phyloP scores from a whole-genome alignment of 371 early-diverging fungal species.

The Circinella minor region DNA sequence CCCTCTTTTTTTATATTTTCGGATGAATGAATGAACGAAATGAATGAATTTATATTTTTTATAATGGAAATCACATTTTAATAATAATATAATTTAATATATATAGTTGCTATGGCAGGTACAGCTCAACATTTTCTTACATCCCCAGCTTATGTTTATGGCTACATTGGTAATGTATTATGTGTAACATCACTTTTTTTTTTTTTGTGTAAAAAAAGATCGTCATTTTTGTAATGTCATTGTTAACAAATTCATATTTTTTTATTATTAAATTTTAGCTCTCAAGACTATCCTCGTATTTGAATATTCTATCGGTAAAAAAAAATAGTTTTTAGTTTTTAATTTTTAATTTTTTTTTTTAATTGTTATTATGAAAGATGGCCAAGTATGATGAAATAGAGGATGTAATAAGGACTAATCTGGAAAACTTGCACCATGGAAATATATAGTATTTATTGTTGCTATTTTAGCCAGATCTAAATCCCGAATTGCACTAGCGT shows the following conservation, averaged over 20 bases:
- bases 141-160: conserved; percentile 51
- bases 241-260: neutral
- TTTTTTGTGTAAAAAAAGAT: neutral
- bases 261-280: conserved; percentile 15
- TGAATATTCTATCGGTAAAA: conserved; percentile 62
- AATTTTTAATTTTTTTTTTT: too few species aligned
- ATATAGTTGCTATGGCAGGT: conserved; percentile 53
- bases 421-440: neutral
- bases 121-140: conserved; percentile 52
- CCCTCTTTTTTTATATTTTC: neutral
- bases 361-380: neutral
- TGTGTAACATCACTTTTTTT: neutral
- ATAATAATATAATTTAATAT: too few species aligned
- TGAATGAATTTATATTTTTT: too few species aligned
- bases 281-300: conserved; percentile 54
- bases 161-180: conserved; percentile 47
- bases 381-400: too few species aligned
- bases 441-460: conserved; percentile 35
- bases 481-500: conserved; percentile 44
- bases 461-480: conserved; percentile 51
- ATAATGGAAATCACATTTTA: too few species aligned
- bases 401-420: too few species aligned
- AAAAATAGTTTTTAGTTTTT: neutral
- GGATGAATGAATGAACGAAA: neutral
- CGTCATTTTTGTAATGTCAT: neutral